phyloP scores from a whole-genome alignment of 2,329 filamentous ascomycete genomes.

The Penicillium capsulatum region DNA sequence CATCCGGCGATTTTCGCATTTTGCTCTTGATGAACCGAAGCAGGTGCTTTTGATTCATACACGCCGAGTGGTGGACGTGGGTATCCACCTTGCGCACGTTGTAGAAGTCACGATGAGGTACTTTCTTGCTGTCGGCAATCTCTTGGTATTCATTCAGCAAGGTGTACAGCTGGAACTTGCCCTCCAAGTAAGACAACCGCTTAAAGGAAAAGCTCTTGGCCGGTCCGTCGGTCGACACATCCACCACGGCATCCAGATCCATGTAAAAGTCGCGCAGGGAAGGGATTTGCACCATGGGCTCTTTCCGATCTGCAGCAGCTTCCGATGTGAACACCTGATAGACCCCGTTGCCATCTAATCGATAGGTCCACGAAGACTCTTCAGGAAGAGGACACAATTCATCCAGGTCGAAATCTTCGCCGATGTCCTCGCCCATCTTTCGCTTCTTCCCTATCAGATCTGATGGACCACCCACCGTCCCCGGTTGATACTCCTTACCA shows the following conservation, averaged over 20 bases:
- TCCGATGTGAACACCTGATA: constrained; percentile 84
- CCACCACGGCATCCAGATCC: constrained; percentile 80
- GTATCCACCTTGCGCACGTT: constrained; percentile 98
- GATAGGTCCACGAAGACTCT: constrained; percentile 67
- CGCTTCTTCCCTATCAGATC: constrained; percentile 58
- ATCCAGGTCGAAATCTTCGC: constrained; percentile 82
- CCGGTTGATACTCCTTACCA: constrained; percentile 45
- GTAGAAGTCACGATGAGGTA: constrained; percentile 97
- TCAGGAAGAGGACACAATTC: constrained; percentile 72
- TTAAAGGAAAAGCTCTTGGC: constrained; percentile 97
- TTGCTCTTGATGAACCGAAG: constrained; percentile 99
- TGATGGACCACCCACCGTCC: constrained; percentile 30
- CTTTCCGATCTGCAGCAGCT: constrained; percentile 57
- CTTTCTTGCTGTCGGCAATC: constrained; percentile 94
- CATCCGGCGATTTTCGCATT: constrained; percentile 97
- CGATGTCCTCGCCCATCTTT: constrained; percentile 85
- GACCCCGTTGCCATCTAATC: constrained; percentile 76
- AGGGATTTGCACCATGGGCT: constrained; percentile 76
- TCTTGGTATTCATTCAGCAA: constrained; percentile 97
- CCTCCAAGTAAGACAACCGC: constrained; percentile 89
- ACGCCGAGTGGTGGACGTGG: constrained; percentile 97
- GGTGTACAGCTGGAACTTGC: constrained; percentile 91
- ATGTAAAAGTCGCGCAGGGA: constrained; percentile 94
- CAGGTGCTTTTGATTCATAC: constrained; percentile 99
- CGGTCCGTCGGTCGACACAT: constrained; percentile 89